phyloP scores from a whole-genome alignment of 2,329 filamentous ascomycete genomes.

The Whalleya microplaca region DNA sequence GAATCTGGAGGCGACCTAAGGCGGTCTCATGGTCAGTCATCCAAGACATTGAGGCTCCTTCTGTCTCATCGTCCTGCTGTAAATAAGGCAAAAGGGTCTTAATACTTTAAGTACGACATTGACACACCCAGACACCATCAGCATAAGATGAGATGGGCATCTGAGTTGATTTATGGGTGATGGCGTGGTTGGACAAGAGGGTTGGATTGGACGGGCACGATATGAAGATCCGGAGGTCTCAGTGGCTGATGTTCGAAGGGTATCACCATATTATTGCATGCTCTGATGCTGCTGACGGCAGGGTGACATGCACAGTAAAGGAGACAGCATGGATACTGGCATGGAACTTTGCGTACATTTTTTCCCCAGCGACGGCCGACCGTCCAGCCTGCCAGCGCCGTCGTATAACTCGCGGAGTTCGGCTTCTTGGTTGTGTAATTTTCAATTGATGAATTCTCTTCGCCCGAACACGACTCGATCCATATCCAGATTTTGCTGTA shows the following conservation, averaged over 20 bases:
- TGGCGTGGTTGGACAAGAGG: slow-evolving; percentile 16
- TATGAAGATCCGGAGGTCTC: slow-evolving; percentile 25
- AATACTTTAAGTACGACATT: slow-evolving; percentile 11
- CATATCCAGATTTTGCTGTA: slow-evolving; percentile 1
- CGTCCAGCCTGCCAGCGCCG: too few relatives aligned
- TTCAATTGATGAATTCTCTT: slow-evolving; percentile 17
- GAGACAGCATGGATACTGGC: slow-evolving; percentile 26
- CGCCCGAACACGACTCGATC: slow-evolving; percentile 7
- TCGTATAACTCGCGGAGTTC: neutral
- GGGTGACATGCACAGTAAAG: slow-evolving; percentile 31
- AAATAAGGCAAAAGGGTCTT: neutral
- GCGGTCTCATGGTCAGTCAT: slow-evolving; percentile 11
- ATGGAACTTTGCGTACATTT: slow-evolving; percentile 18
- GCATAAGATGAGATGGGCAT: slow-evolving; percentile 18
- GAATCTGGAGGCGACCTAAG: slow-evolving; percentile 3
- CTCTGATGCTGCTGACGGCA: slow-evolving; percentile 30
- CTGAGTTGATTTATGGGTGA: slow-evolving; percentile 21
- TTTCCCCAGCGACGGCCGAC: slow-evolving; percentile 12
- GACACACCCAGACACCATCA: slow-evolving; percentile 23
- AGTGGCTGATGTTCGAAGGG: slow-evolving; percentile 27
- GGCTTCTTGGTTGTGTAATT: slow-evolving; percentile 2
- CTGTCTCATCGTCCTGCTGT: slow-evolving; percentile 1
- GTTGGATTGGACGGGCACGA: slow-evolving; percentile 18
- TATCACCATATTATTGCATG: slow-evolving; percentile 27
- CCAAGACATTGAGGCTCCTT: slow-evolving; percentile 22